These are phyloP conservation scores for Tubosaeta sp. DNA, from an alignment of 768 basidiomycete genomes.

Conservation along the genomic window DNA sequence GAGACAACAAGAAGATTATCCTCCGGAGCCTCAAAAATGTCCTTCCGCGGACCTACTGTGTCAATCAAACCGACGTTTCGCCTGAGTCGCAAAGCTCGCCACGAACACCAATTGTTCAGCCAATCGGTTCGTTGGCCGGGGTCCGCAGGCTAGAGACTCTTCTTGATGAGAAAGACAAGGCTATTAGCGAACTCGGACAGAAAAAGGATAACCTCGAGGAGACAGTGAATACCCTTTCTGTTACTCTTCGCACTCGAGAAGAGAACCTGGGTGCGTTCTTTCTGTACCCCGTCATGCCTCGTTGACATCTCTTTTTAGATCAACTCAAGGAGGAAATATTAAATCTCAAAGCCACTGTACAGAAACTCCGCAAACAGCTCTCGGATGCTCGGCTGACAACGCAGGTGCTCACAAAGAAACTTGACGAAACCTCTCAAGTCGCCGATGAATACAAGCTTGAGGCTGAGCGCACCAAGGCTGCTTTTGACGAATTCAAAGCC, in stretches of 20 bases:
- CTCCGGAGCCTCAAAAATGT: slow-evolving; percentile 1
- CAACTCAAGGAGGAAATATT: slow-evolving; percentile 1
- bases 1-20: slow-evolving; percentile 3
- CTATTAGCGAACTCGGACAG: neutral
- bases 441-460: neutral
- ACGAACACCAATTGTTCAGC: neutral
- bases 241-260: neutral
- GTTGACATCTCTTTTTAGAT: neutral
- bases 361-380: neutral
- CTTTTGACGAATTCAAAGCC: neutral
- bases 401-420: neutral
- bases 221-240: neutral
- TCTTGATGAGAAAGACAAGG: neutral
- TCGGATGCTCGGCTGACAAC: neutral
- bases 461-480: neutral
- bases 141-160: neutral
- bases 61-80: neutral
- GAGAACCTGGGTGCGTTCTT: neutral
- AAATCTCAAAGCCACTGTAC: neutral
- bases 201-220: slow-evolving; percentile 1
- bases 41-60: neutral
- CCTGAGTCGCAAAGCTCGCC: neutral
- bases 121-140: neutral
- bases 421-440: neutral
- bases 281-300: neutral